These are phyloP conservation scores for Sporothrix dimorphospora DNA, from an alignment of 2,329 filamentous ascomycete species.

Conservation along the genomic window DNA sequence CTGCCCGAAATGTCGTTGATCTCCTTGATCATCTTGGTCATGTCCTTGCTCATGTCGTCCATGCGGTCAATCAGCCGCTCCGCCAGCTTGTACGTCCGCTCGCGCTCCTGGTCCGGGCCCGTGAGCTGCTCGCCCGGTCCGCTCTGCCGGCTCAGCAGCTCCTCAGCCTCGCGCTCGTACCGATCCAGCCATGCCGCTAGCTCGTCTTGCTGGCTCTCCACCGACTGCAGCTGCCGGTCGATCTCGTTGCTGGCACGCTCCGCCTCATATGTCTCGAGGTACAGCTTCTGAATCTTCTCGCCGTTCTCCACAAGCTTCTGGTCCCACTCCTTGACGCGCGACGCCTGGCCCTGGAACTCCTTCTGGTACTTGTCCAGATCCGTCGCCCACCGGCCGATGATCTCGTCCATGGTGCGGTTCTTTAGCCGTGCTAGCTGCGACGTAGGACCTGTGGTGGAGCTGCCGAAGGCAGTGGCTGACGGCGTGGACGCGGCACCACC, in stretches of 20 bases:
- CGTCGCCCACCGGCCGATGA: conserved; percentile 94
- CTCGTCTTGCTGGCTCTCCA: conserved; percentile 93
- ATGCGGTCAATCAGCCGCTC: conserved; percentile 90
- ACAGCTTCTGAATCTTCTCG: conserved; percentile 92
- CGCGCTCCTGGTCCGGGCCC: conserved; percentile 92
- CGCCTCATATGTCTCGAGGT: conserved; percentile 88
- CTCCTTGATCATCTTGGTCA: conserved; percentile 96
- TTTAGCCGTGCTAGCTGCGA: conserved; percentile 89
- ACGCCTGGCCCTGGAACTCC: conserved; percentile 89
- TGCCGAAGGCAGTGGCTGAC: conserved; percentile 53
- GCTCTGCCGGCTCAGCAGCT: conserved; percentile 79
- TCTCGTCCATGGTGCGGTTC: conserved; percentile 99
- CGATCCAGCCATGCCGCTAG: conserved; percentile 84
- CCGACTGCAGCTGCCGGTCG: conserved; percentile 83
- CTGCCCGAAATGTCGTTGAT: conserved; percentile 92
- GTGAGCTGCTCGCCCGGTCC: conserved; percentile 69
- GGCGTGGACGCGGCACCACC: conserved; percentile 35
- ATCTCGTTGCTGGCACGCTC: conserved; percentile 92
- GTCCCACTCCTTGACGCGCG: conserved; percentile 88
- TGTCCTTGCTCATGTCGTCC: conserved; percentile 90
- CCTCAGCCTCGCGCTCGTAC: conserved; percentile 90
- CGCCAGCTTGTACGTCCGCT: conserved; percentile 93
- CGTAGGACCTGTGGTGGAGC: conserved; percentile 77
- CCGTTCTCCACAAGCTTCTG: conserved; percentile 89
- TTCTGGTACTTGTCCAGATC: conserved; percentile 96